Evolutionary conservation across 2,329 filamentous ascomycete species (phyloP).

Genomic region (Ophiognomonia clavigignenti-juglandacearum): DNA sequence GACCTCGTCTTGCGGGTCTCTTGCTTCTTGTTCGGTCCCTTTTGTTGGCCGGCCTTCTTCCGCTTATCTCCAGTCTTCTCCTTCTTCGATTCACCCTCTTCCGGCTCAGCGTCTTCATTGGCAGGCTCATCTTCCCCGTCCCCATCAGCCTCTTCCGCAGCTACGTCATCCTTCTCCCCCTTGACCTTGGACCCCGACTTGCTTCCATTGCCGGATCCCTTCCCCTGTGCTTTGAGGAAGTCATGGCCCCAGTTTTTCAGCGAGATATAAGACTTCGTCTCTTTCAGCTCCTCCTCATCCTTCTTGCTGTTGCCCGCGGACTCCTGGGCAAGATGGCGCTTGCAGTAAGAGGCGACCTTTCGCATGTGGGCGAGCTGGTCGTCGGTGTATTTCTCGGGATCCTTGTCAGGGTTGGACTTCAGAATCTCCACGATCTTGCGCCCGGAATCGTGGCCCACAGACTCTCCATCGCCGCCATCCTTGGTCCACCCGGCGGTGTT

Average conservation of each 20-base stretch:
- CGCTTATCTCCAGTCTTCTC: conserved; percentile 16
- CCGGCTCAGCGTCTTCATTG: conserved; percentile 5
- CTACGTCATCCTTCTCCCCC: conserved; percentile 1
- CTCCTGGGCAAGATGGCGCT: conserved; percentile 63
- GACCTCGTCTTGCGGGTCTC: conserved; percentile 19
- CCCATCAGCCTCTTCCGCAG: background rate
- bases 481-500: conserved; percentile 56
- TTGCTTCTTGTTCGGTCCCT: conserved; percentile 19
- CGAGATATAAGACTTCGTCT: conserved; percentile 47
- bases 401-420: conserved; percentile 54
- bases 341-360: conserved; percentile 60
- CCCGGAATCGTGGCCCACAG: conserved; percentile 59
- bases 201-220: conserved; percentile 3
- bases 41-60: conserved; percentile 15
- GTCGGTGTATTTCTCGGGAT: conserved; percentile 51
- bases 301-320: conserved; percentile 52
- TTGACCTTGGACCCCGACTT: conserved; percentile 13
- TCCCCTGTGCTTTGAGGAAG: conserved; percentile 35
- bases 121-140: conserved; percentile 11
- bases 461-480: conserved; percentile 52
- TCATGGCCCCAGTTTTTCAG: conserved; percentile 61
- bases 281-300: conserved; percentile 35
- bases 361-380: conserved; percentile 55
- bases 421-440: conserved; percentile 60
- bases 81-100: conserved; percentile 8